Evolutionary conservation across 179 eudicot species (phyloP).

Genomic region (Silene coronaria): DNA sequence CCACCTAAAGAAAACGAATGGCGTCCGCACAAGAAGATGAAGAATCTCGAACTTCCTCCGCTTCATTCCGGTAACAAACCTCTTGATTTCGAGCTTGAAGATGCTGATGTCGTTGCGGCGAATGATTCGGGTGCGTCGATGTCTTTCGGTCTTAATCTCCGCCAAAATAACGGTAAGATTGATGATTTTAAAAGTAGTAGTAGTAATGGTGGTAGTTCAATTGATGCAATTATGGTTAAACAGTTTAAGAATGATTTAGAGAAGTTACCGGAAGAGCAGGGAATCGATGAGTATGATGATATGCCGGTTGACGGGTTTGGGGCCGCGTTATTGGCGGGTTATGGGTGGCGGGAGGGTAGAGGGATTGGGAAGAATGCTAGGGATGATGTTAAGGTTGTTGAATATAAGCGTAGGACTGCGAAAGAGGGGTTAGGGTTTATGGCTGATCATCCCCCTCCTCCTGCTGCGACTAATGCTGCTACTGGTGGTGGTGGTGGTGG

Average conservation of each 20-base stretch:
- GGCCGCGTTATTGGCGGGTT: constrained; percentile 61
- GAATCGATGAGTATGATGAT: constrained; percentile 52
- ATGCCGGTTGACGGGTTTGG: constrained; percentile 78
- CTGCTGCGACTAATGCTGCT: constrained; percentile 1
- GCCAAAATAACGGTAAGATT: constrained; percentile 18
- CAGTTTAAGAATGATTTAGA: constrained; percentile 60
- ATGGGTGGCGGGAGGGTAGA: constrained; percentile 79
- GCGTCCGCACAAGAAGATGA: constrained; percentile 54
- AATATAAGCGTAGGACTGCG: constrained; percentile 41
- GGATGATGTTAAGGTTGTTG: constrained; percentile 56
- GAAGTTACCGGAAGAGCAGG: constrained; percentile 52
- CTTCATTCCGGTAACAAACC: constrained; percentile 29
- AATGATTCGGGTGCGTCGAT: constrained; percentile 19
- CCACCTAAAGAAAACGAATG: constrained; percentile 64
- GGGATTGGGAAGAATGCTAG: constrained; percentile 68
- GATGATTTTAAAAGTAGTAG: not conserved
- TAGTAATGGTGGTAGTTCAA: constrained; percentile 6
- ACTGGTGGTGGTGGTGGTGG: not conserved
- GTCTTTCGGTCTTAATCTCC: constrained; percentile 59
- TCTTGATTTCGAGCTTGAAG: constrained; percentile 45
- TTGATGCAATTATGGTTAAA: constrained; percentile 50
- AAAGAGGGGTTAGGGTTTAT: constrained; percentile 76
- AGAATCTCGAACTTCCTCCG: constrained; percentile 59
- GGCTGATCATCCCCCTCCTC: constrained; percentile 1
- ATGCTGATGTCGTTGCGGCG: not conserved